A percentile compares a stretch with the other conserved stretches of the same genome.
These are phyloP conservation scores for Saccharomyces eubayanus DNA, from an alignment of 805 yeast genomes.

Conservation along the genomic window DNA sequence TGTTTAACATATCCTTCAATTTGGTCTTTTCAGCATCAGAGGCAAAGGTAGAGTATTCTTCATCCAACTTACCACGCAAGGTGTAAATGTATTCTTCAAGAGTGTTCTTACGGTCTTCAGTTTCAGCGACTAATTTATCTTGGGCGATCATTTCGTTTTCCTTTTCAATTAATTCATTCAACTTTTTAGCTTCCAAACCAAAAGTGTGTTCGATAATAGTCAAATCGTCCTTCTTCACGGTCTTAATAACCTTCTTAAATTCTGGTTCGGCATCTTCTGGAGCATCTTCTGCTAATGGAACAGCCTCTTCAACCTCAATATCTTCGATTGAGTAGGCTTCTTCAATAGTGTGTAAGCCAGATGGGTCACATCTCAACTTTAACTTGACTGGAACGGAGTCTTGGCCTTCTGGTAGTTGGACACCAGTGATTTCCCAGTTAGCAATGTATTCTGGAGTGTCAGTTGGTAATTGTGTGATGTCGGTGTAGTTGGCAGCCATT, in stretches of 20 bases:
- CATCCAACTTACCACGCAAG: constrained; percentile 92
- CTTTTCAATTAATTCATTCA: constrained; percentile 60
- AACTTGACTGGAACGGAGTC: constrained; percentile 73
- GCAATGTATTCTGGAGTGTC: constrained; percentile 63
- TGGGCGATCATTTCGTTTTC: constrained; percentile 77
- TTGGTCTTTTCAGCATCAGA: constrained; percentile 80
- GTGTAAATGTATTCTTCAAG: constrained; percentile 96
- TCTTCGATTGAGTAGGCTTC: constrained; percentile 91
- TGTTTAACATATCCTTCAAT: constrained; percentile 60
- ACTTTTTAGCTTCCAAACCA: constrained; percentile 46
- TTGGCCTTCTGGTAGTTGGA: constrained; percentile 68
- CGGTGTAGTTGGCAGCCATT: constrained; percentile 77
- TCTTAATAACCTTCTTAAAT: constrained; percentile 82
- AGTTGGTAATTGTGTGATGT: constrained; percentile 59
- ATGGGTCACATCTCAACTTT: constrained; percentile 91
- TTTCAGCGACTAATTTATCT: constrained; percentile 94
- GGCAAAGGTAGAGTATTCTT: constrained; percentile 78
- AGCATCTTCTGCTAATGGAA: constrained; percentile 43
- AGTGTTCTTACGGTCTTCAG: constrained; percentile 97
- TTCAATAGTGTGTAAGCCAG: constrained; percentile 88
- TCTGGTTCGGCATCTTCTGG: constrained; percentile 65
- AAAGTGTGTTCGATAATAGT: constrained; percentile 49
- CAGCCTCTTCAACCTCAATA: constrained; percentile 76
- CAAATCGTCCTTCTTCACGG: constrained; percentile 82
- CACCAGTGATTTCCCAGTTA: constrained; percentile 80